Conservation (phyloP, 1,284 basidiomycete species). For the Fistulina hepatica region DNA sequence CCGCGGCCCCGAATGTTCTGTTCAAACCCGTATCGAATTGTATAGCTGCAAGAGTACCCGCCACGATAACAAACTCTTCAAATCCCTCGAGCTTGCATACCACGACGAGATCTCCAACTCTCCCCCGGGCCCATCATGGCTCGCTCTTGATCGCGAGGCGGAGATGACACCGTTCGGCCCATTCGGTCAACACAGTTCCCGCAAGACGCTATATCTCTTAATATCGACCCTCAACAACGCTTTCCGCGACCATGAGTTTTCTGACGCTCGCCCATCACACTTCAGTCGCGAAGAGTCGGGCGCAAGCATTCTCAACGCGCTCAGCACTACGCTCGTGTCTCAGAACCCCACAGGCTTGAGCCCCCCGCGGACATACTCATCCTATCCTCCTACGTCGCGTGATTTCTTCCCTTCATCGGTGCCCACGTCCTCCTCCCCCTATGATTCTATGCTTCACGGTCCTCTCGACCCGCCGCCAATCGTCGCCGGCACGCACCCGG, state of each 20-base stretch:
- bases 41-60: constrained; percentile 98
- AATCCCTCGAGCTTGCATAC: constrained; percentile 80
- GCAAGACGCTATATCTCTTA: constrained; percentile 88
- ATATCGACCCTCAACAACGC: constrained; percentile 96
- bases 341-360: not conserved
- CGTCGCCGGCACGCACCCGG: constrained; percentile 64
- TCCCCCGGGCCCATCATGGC: constrained; percentile 59
- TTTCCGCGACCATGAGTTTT: constrained; percentile 97
- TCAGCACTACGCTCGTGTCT: constrained; percentile 68
- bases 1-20: constrained; percentile 81
- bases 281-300: constrained; percentile 80
- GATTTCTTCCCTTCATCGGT: constrained; percentile 66
- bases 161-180: constrained; percentile 73
- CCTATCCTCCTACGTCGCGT: constrained; percentile 63
- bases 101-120: constrained; percentile 65
- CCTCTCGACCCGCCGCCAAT: constrained; percentile 59
- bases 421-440: constrained; percentile 58
- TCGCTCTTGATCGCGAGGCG: constrained; percentile 51
- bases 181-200: constrained; percentile 61
- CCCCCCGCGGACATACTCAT: constrained; percentile 68
- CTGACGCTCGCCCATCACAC: constrained; percentile 82
- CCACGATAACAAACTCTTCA: constrained; percentile 95
- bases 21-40: constrained; percentile 90
- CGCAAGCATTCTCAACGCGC: constrained; percentile 66
- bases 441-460: constrained; percentile 42